Evolutionary conservation across 2,329 filamentous ascomycete genomes (phyloP).

Genomic region (Paecilomyces dactylethromorphus): DNA sequence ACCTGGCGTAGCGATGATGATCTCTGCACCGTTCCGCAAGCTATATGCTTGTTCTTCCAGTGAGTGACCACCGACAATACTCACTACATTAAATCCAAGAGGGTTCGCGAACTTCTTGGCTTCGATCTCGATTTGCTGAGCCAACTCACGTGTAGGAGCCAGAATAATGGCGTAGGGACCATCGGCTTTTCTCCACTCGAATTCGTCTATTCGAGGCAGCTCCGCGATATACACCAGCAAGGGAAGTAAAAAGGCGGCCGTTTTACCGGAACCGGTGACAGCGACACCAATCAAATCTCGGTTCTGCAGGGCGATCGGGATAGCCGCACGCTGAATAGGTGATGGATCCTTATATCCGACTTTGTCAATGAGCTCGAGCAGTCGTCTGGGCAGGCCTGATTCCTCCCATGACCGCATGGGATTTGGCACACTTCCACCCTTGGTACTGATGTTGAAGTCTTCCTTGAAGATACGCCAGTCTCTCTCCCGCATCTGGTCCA

Average conservation of each 20-base stretch:
- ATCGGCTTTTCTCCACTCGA: constrained; percentile 80
- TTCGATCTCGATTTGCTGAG: constrained; percentile 94
- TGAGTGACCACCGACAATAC: constrained; percentile 94
- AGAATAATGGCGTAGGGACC: constrained; percentile 96
- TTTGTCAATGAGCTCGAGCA: constrained; percentile 73
- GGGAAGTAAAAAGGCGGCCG: constrained; percentile 86
- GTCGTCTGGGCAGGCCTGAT: constrained; percentile 66
- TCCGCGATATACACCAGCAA: constrained; percentile 91
- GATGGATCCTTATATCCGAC: constrained; percentile 91
- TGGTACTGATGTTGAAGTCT: constrained; percentile 93
- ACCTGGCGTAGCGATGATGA: constrained; percentile 96
- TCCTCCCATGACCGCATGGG: constrained; percentile 95
- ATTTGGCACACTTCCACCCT: constrained; percentile 85
- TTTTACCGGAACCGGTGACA: constrained; percentile 97
- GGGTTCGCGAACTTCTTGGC: constrained; percentile 86
- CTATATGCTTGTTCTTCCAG: constrained; percentile 90
- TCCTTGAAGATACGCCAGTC: constrained; percentile 99
- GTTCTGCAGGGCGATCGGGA: constrained; percentile 86
- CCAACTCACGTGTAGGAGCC: constrained; percentile 91
- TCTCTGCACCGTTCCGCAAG: constrained; percentile 86
- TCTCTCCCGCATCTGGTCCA: constrained; percentile 91
- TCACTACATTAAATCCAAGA: constrained; percentile 88
- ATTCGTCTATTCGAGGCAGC: constrained; percentile 74
- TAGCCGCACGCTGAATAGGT: constrained; percentile 86
- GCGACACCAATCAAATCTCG: constrained; percentile 97